phyloP scores from a whole-genome alignment of 306 rosid genomes.

The Rosa persica region DNA sequence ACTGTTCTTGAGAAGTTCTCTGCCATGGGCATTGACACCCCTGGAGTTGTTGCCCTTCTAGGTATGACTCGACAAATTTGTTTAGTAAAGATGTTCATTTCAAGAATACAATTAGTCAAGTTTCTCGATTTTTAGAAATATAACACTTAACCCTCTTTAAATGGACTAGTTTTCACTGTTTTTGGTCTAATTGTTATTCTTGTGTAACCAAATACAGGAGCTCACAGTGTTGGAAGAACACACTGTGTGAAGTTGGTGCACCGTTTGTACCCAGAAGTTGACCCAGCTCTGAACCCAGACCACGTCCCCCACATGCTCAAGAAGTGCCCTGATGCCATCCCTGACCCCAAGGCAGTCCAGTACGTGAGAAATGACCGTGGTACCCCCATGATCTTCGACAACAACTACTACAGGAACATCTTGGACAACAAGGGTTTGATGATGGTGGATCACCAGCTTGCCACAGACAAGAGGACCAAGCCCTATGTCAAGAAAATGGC shows the following conservation, averaged over 20 bases:
- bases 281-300: slow-evolving; percentile 66
- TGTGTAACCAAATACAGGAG: slow-evolving; percentile 43
- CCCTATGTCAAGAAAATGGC: slow-evolving; percentile 98
- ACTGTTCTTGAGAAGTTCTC: slow-evolving; percentile 82
- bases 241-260: slow-evolving; percentile 96
- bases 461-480: slow-evolving; percentile 82
- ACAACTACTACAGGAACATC: slow-evolving; percentile 93
- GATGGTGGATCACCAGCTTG: slow-evolving; percentile 81
- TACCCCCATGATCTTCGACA: slow-evolving; percentile 88
- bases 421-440: slow-evolving; percentile 88
- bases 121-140: no score
- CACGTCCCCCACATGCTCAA: slow-evolving; percentile 89
- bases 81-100: not conserved
- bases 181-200: not conserved
- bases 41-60: slow-evolving; percentile 86
- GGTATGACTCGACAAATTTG: slow-evolving; percentile 39
- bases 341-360: slow-evolving; percentile 95
- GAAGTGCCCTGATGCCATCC: slow-evolving; percentile 90
- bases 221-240: slow-evolving; percentile 95
- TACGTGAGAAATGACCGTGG: slow-evolving; percentile 97
- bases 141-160: no score
- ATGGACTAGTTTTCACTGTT: not conserved
- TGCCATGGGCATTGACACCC: slow-evolving; percentile 80
- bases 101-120: not conserved
- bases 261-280: slow-evolving; percentile 94